These are phyloP conservation scores for Fraxinus floribunda DNA, from an alignment of 305 asterid genomes.

Conservation along the genomic window DNA sequence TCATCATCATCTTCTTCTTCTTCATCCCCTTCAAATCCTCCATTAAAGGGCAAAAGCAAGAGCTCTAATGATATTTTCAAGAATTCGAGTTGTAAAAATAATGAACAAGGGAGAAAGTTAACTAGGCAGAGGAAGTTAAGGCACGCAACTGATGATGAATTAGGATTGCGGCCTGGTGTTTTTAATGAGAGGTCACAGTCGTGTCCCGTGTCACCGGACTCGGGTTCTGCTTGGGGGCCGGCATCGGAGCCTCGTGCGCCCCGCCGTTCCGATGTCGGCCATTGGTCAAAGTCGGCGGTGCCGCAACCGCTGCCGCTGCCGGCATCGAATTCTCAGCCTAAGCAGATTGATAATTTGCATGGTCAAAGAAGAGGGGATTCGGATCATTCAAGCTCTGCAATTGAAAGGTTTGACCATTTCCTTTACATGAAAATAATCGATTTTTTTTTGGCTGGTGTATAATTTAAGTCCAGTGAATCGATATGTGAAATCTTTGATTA, in stretches of 20 bases:
- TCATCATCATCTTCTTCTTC: constrained; percentile 24
- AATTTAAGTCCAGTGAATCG: neutral
- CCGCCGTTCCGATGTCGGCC: constrained; percentile 19
- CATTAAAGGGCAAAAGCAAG: constrained; percentile 42
- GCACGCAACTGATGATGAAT: constrained; percentile 51
- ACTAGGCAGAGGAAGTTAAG: constrained; percentile 55
- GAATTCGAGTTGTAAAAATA: neutral
- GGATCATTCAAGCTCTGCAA: constrained; percentile 28
- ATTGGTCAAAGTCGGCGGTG: constrained; percentile 65
- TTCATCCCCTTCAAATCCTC: constrained; percentile 31
- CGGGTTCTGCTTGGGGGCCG: constrained; percentile 26
- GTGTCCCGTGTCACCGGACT: constrained; percentile 57
- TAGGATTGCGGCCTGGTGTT: constrained; percentile 32
- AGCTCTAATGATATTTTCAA: constrained; percentile 41
- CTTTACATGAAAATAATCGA: neutral
- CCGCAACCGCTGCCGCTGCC: constrained; percentile 86
- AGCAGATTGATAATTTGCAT: constrained; percentile 26
- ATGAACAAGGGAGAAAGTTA: constrained; percentile 36
- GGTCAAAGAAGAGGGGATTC: constrained; percentile 19
- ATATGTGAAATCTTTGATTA: neutral
- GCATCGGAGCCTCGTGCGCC: constrained; percentile 35
- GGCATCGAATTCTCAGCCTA: constrained; percentile 28
- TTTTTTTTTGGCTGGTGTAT: neutral
- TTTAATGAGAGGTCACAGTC: constrained; percentile 41
- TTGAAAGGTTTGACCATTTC: constrained; percentile 39